These are phyloP conservation scores for Zanthoxylum bungeanum DNA, from an alignment of 345 rosid species.

Conservation along the genomic window DNA sequence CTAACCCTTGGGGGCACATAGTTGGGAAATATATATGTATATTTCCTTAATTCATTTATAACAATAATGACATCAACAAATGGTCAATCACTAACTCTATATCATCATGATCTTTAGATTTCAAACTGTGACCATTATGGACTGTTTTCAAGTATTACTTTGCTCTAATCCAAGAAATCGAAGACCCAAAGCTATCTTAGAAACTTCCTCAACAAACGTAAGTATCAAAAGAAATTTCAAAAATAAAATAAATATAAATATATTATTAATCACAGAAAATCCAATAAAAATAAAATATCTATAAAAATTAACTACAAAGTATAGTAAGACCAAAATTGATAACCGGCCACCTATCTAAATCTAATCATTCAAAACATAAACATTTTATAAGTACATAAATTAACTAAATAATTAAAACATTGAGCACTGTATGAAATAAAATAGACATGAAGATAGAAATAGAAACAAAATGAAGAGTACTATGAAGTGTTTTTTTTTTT, in stretches of 20 bases:
- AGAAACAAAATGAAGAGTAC: too few species aligned
- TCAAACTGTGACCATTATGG: too few species aligned
- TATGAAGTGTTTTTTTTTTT: neutral
- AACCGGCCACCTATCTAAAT: neutral
- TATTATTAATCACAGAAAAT: neutral
- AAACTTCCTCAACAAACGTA: neutral
- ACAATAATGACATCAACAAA: neutral
- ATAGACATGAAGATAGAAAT: neutral
- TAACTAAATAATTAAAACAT: neutral
- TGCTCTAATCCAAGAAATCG: neutral
- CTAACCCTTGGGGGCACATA: neutral
- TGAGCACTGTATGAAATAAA: neutral
- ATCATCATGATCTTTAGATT: too few species aligned
- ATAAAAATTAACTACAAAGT: neutral
- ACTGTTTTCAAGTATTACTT: too few species aligned
- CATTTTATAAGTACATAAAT: neutral
- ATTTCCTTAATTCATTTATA: neutral
- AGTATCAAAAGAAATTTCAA: neutral
- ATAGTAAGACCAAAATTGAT: neutral
- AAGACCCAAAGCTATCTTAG: neutral
- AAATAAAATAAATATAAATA: neutral
- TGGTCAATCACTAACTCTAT: neutral
- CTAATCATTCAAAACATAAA: neutral
- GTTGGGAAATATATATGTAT: neutral
- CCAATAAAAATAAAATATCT: neutral